A percentile compares a stretch with the other conserved stretches of the same genome.
phyloP scores from a whole-genome alignment of 768 basidiomycete species.

The Calvatia gigantea region DNA sequence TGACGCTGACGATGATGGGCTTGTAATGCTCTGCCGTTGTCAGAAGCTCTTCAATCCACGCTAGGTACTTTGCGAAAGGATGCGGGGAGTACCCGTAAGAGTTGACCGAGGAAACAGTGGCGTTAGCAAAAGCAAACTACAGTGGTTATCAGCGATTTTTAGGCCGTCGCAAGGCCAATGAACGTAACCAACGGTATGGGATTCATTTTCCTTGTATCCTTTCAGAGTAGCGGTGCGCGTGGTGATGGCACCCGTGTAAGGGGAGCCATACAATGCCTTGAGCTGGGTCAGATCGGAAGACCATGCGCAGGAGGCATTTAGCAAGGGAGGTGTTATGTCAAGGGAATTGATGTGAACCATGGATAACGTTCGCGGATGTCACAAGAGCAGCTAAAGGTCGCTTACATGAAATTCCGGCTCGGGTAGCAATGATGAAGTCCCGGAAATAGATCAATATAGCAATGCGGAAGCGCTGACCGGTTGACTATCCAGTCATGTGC shows the following conservation, averaged over 20 bases:
- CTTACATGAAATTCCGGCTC: no score
- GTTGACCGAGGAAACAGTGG: slow-evolving; percentile 63
- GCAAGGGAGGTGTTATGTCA: slow-evolving; percentile 55
- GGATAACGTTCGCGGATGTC: slow-evolving; percentile 1
- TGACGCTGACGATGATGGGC: slow-evolving; percentile 80
- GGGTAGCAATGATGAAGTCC: not conserved
- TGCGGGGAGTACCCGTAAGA: slow-evolving; percentile 87
- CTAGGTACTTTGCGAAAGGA: slow-evolving; percentile 61
- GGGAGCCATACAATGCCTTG: slow-evolving; percentile 58
- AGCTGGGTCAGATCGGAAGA: slow-evolving; percentile 68
- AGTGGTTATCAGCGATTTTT: slow-evolving; percentile 4
- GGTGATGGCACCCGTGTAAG: slow-evolving; percentile 74
- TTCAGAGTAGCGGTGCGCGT: slow-evolving; percentile 72
- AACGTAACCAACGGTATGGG: slow-evolving; percentile 50
- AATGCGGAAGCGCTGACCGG: no score
- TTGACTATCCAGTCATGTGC: slow-evolving; percentile 3
- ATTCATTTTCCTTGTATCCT: slow-evolving; percentile 66
- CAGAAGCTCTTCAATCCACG: slow-evolving; percentile 57
- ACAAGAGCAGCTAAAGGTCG: not conserved
- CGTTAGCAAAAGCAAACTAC: slow-evolving; percentile 59
- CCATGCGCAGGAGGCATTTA: slow-evolving; percentile 84
- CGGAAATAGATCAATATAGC: not conserved
- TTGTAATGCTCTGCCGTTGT: slow-evolving; percentile 19
- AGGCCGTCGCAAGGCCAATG: not conserved
- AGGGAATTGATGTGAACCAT: slow-evolving; percentile 63